Base-by-base conservation (phyloP, 139 green algal genomes). In the Tetradesmus lagerheimii region DNA sequence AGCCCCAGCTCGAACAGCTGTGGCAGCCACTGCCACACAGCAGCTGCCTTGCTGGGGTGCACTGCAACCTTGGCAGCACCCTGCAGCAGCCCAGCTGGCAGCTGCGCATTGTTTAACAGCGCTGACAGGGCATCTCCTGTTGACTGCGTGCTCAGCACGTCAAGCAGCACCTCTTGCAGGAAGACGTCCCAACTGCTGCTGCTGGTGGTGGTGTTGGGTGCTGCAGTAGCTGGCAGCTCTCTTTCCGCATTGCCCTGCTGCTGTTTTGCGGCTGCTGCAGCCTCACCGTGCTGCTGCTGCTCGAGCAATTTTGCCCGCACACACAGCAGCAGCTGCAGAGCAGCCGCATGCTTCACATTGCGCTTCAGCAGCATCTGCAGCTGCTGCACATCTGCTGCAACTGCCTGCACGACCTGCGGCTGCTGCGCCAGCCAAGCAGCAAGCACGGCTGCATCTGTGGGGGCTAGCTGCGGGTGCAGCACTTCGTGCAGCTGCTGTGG, bases 1-100 rank as follows among this genome's bases (percentile, higher is more conserved):
- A 89, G 64, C 16, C 84, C 84, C 29, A 74, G 34, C 38, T 82
- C 25, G 29, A 89, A 39, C 38, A 89, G 84, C 38, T 81, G 1
- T 9, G 39, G 20, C 35, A 89, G 45, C 20, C 41, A 35, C n/a
- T 39, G 34, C 25, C 14, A 66, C 12, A 81, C 43, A 31, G 66
- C 66, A n/a, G 84, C 29, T n/a, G 66, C 84, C 27, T 82, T 66
- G 41, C 84, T 67, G 27, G 16, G 23, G 16, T 81, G 39, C 37
- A 89, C 84, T 27, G 83, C 37, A 0, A 76, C 15, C 29, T 34
- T 37, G 1, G 39, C 80, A 45, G 80, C 80, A 0, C 41, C 80
- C 25, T 35, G 27, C 9, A 85, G 29, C 39, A 85, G 15, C 35
- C 39, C 41, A 6, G 80, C 11, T 25, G 43, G 39, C 39, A 71